Base-by-base conservation (phyloP, 2,329 filamentous ascomycete species). In the Mariannaea elegans region DNA sequence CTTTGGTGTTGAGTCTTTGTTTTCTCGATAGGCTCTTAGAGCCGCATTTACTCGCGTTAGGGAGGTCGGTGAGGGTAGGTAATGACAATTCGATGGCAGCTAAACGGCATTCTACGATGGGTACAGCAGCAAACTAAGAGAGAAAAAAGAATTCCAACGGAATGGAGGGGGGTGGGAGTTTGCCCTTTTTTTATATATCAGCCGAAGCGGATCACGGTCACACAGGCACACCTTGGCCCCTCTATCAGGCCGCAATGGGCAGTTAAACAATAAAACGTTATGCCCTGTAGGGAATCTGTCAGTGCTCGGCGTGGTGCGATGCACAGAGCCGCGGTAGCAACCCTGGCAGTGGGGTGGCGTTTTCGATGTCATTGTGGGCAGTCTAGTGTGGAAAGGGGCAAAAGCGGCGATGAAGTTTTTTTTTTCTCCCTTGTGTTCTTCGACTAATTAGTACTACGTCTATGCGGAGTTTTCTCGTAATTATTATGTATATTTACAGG, bases 291-390 rank as follows among this genome's bases (percentile, higher is more conserved):
- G 48, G 59, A 46, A 50, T 12, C 57, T 51, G 12, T 12, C 27
- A 12, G 27, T 31, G 27, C 19, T 48, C 23, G 14, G 3, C 7
- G 44, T 61, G 59, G 54, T 61, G 58, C 59, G 53, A 58, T 61
- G 41, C 38, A 52, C 13, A n/a, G 16, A 29, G 32, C 13, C 29
- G 31, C 24, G n/a, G 13, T 32, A 27, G n/a, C 21, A n/a, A 19
- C 36, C 19, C 19, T 23, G 32, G 7, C n/a, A 8, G 41, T 48
- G 46, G 47, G 46, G 52, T 36, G 32, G 7, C 32, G 27, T 19
- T 21, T 47, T 48, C 56, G 48, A 61, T 61, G 58, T 58, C 58
- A 61, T 49, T 47, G 58, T 61, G 58, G 58, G 50, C 45, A 49
- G 56, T 59, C 49, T 54, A 49, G 50, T 18, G 44, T 56, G 10